Conservation (phyloP, 495 filamentous ascomycete genomes). For the Diplogelasinospora grovesii region DNA sequence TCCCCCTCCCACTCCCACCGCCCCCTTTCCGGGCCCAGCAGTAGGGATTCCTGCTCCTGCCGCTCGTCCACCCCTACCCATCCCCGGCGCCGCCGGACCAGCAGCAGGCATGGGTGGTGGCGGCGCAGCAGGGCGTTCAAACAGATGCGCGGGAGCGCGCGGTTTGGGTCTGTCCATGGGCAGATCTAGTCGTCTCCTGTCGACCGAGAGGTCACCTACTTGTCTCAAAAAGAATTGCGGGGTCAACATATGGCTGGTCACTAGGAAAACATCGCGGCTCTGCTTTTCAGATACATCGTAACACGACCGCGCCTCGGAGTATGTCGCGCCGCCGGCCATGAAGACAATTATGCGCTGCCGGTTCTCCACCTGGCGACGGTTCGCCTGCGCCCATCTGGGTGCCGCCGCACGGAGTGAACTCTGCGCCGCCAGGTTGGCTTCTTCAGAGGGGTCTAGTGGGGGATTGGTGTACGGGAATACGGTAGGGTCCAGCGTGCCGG, state of each 20-base stretch:
- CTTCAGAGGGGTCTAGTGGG: conserved; percentile 45
- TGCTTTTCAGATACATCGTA: conserved; percentile 72
- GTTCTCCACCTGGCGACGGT: conserved; percentile 67
- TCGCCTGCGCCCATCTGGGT: conserved; percentile 87
- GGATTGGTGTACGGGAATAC: conserved; percentile 80
- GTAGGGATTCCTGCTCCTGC: conserved; percentile 18
- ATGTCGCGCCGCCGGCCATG: conserved; percentile 93
- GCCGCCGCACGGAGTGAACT: conserved; percentile 80
- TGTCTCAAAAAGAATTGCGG: conserved; percentile 76
- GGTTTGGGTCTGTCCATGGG: conserved; percentile 75
- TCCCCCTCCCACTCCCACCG: too few species aligned
- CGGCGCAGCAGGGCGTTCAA: conserved; percentile 63
- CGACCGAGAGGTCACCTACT: conserved; percentile 67
- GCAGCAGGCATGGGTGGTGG: conserved; percentile 13
- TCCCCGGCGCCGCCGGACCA: conserved; percentile 31
- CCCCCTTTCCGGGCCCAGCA: too few species aligned
- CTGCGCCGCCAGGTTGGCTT: conserved; percentile 48
- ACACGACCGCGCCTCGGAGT: conserved; percentile 79
- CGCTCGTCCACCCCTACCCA: too few species aligned
- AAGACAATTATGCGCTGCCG: conserved; percentile 90
- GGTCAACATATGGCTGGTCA: conserved; percentile 85
- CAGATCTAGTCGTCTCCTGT: conserved; percentile 67
- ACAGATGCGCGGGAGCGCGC: conserved; percentile 77
- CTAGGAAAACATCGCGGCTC: conserved; percentile 78
- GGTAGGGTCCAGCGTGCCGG: conserved; percentile 57